Base-by-base conservation (phyloP, 2,329 filamentous ascomycete species). In the Clonostachys solani region DNA sequence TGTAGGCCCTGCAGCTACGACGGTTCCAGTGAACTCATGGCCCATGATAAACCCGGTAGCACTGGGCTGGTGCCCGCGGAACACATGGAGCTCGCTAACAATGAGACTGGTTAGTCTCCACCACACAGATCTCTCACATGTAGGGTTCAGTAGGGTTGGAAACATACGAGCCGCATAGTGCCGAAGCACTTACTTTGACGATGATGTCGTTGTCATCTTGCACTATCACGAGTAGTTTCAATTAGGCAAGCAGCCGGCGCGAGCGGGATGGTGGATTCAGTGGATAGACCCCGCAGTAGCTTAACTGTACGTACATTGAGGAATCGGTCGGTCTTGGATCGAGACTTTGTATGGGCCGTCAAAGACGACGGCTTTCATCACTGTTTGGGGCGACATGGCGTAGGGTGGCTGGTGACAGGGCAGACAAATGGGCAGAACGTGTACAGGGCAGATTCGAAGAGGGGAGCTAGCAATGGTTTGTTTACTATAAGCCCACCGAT, bases 311-410 rank as follows among this genome's bases (percentile, higher is more conserved):
- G 23, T 29, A 29, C 76, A 77, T 54, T 81, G 78, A 2, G 92
- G 92, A 12, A 92, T 77, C 1, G 90, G 90, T 17, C 89, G 79
- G 50, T 94, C 82, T 68, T 95, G 86, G 47, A 96, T 68, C 1
- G 79, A 84, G 47, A 95, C 77, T 60, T 88, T 83, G 58, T 80
- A 76, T 5, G 87, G 86, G 3, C 86, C 89, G 52, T 92, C 85
- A 70, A 96, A 95, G 47, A 96, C 80, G 33, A 96, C 89, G 33
- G 90, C 90, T 65, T 88, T 87, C 92, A 96, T 96, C 1, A 80
- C 88, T 35, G 60, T 57, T 29, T 64, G 60, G 7, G 62, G 49
- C 45, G 64, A 58, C 64, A 72, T 64, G 12, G 29, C 16, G 33
- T 33, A 33, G 17, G 13, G 15, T 45, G 41, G 23, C 23, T 29